Evolutionary conservation across 2,329 filamentous ascomycete genomes (phyloP), one percentile per base, ranked within the genome.

Genomic region (Dothiorella sarmentorum): DNA sequence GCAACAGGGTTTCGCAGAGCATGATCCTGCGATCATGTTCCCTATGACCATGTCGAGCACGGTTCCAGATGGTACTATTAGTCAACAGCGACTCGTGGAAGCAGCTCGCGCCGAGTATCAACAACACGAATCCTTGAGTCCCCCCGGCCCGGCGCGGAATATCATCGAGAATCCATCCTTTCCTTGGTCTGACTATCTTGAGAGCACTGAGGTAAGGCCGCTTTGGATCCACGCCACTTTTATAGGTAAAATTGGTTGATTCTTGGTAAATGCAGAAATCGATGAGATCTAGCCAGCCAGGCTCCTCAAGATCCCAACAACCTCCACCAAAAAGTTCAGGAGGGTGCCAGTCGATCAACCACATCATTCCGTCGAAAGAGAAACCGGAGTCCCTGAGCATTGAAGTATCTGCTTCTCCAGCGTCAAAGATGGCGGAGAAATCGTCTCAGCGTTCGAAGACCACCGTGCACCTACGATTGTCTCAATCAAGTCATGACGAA

Each of bases 1-100:
- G 31, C 63, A 65, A 24, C 63, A 71, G 3, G 65, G 73, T 31
- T 77, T 75, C 52, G 67, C 63, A 17, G 52, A 68, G 13, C 75
- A 77, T 60, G 71, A 78, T 26, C 74, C 75, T 1, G 65, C 65
- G 37, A 24, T 53, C 24, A 64, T 66, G 33, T 68, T 78, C 77
- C 59, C 68, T 66, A 45, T 71, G 75, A 29, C 35, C 7, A 40
- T 68, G 37, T 76, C 75, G 13, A 77, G 71, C 60, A 79, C 76
- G 0, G 63, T 76, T 13, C 71, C 72, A 3, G 73, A 76, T 60
- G 74, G 71, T 31, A 74, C 72, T 29, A 68, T 71, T 10, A 75
- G 71, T 17, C 73, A 76, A 61, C 68, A 73, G 61, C 67, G 68
- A n/a, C 62, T 78, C 51, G 52, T 77, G 24, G 71, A 74, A 33